phyloP scores from a whole-genome alignment of 2,329 filamentous ascomycete species.

The Exophiala aquamarina region DNA sequence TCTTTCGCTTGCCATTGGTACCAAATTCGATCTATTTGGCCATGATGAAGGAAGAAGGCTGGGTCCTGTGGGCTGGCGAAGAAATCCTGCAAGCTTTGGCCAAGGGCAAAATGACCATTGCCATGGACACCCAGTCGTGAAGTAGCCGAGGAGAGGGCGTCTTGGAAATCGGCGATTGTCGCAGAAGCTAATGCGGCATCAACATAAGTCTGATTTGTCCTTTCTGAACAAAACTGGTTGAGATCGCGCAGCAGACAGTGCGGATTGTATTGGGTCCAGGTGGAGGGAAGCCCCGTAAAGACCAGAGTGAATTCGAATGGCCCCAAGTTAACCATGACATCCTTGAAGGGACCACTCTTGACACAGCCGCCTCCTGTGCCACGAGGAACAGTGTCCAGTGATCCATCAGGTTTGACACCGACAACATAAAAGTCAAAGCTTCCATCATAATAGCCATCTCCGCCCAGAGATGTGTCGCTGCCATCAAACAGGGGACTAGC shows the following conservation, averaged over 20 bases:
- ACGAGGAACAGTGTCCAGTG: conserved; percentile 42
- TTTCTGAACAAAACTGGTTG: conserved; percentile 17
- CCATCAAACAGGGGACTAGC: conserved; percentile 52
- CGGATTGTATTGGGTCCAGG: conserved; percentile 30
- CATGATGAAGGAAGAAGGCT: conserved; percentile 50
- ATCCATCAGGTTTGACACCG: too few species aligned
- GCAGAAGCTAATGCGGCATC: conserved; percentile 16
- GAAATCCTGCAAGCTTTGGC: conserved; percentile 39
- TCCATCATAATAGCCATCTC: conserved; percentile 42
- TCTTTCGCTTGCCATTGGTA: conserved; percentile 57
- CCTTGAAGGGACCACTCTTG: conserved; percentile 36
- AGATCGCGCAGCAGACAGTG: conserved; percentile 33
- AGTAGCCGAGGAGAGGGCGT: conserved; percentile 38
- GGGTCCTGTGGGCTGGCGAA: conserved; percentile 49
- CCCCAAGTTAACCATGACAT: conserved; percentile 34
- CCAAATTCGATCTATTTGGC: conserved; percentile 49
- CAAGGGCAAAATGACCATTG: conserved; percentile 48
- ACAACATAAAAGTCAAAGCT: conserved; percentile 14
- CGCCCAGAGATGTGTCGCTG: conserved; percentile 45
- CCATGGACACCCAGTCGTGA: conserved; percentile 45
- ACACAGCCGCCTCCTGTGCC: conserved; percentile 41
- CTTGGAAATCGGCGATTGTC: conserved; percentile 37
- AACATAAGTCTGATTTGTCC: conserved; percentile 25
- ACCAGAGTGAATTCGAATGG: conserved; percentile 19
- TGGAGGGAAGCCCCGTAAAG: neutral